Evolutionary conservation across 2,329 filamentous ascomycete species (phyloP).

Genomic region (Zalaria sp.): DNA sequence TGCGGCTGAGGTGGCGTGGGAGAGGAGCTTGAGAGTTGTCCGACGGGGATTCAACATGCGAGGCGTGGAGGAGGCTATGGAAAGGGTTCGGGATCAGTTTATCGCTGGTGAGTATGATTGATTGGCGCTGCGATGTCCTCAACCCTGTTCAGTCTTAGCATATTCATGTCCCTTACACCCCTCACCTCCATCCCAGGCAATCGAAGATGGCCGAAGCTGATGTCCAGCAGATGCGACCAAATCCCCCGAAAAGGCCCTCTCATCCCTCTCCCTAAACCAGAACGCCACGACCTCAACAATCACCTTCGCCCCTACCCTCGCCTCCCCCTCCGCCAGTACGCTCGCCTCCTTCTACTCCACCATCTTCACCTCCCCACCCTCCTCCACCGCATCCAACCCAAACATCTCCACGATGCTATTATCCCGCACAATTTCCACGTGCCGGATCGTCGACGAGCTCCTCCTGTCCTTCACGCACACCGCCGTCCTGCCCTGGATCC

Average conservation of each 20-base stretch:
- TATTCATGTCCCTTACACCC: too few relatives aligned
- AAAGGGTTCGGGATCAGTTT: slow-evolving; percentile 27
- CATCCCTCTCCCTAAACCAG: too few relatives aligned
- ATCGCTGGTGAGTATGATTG: background rate
- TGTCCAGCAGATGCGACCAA: too few relatives aligned
- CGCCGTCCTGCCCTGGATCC: slow-evolving; percentile 41
- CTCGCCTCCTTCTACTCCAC: slow-evolving; percentile 39
- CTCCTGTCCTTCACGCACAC: slow-evolving; percentile 44
- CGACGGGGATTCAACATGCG: slow-evolving; percentile 42
- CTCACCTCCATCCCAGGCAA: too few relatives aligned
- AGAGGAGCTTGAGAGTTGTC: slow-evolving; percentile 46
- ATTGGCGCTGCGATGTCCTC: too few relatives aligned
- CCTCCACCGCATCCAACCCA: slow-evolving; percentile 13
- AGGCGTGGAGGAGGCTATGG: slow-evolving; percentile 32
- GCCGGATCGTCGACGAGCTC: slow-evolving; percentile 48
- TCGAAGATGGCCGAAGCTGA: too few relatives aligned
- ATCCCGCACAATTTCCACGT: slow-evolving; percentile 42
- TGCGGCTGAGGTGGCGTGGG: slow-evolving; percentile 53
- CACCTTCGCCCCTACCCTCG: too few relatives aligned
- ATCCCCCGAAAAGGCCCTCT: too few relatives aligned
- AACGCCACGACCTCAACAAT: too few relatives aligned
- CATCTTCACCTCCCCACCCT: slow-evolving; percentile 39
- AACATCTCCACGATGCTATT: slow-evolving; percentile 38
- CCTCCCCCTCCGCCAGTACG: too few relatives aligned
- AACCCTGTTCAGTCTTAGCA: too few relatives aligned